Conservation (phyloP, 2,329 filamentous ascomycete species). For the Diplodia corticola region DNA sequence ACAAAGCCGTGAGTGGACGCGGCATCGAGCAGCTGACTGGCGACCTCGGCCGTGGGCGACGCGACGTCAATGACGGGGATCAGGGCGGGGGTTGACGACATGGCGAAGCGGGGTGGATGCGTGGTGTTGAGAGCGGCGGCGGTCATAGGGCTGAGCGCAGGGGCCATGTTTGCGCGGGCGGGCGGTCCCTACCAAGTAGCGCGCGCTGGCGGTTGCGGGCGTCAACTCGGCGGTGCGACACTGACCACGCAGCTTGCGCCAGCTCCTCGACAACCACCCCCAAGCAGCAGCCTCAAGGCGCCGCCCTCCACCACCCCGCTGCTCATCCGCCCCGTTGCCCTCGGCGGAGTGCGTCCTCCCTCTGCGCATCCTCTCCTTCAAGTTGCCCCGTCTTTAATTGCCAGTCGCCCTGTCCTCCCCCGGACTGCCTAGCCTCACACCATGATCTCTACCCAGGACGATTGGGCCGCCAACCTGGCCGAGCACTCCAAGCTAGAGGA, state of each 20-base stretch:
- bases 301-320: conserved; percentile 5
- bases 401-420: conserved; percentile 21
- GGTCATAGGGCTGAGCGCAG: conserved; percentile 18
- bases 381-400: conserved; percentile 2
- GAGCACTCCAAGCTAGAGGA: conserved; percentile 65
- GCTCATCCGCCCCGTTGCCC: not conserved
- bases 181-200: not conserved
- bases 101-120: not conserved
- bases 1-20: conserved; percentile 85
- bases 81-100: not conserved
- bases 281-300: not conserved
- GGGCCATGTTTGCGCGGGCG: not conserved
- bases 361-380: conserved; percentile 18
- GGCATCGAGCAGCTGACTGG: conserved; percentile 71
- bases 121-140: conserved; percentile 9
- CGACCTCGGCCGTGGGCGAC: conserved; percentile 59
- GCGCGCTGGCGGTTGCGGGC: not conserved
- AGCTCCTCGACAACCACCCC: conserved; percentile 6
- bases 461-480: conserved; percentile 57
- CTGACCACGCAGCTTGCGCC: conserved; percentile 13
- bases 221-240: not conserved
- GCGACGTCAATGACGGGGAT: conserved; percentile 87
- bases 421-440: conserved; percentile 24
- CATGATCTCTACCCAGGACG: conserved; percentile 54
- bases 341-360: conserved; percentile 9